Evolutionary conservation across 768 basidiomycete genomes (phyloP), one percentile per base, ranked within the genome.

Genomic region (Pulveroboletus sp.): DNA sequence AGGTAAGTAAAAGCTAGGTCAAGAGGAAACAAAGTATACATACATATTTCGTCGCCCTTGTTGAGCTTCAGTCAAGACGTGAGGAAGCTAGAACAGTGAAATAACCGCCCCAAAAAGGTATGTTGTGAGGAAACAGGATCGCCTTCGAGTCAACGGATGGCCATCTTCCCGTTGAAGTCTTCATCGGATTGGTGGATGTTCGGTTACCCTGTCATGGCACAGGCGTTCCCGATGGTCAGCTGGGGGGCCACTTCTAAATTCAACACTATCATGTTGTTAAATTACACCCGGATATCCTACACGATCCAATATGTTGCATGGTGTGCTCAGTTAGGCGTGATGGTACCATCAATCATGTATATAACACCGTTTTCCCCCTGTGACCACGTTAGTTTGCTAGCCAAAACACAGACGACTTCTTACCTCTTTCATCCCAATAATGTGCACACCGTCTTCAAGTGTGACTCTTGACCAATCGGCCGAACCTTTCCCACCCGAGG

Each of bases 401-500:
- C 26, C 8, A 43, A 31, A 39, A 13, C 11, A 9, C 13, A 31
- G 14, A 49, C 4, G 11, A 33, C 1, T 1, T 9, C 73, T 44
- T 43, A 87, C 90, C 77, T 85, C 76, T 63, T 78, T 84, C 76
- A 73, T 80, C 1, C 63, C 74, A 18, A 79, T 55, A 37, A 93
- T 84, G 36, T 65, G 76, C 8, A 80, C 66, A 11, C 76, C 76
- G 35, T 74, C 76, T 47, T 84, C 78, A 11, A 92, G 57, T 0
- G 74, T 73, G 7, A 84, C 78, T 36, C 71, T 73, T 55, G 71
- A 69, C 88, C 87, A 90, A 35, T 79, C 76, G 5, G 76, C 72
- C 17, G 63, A 66, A 33, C 69, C 54, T 37, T 72, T 66, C 27
- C 60, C 67, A 2, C 61, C 61, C 5, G 53, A 31, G 37, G 69